phyloP scores from a whole-genome alignment of 1,139 yeast genomes.

The Geotrichum australiense region DNA sequence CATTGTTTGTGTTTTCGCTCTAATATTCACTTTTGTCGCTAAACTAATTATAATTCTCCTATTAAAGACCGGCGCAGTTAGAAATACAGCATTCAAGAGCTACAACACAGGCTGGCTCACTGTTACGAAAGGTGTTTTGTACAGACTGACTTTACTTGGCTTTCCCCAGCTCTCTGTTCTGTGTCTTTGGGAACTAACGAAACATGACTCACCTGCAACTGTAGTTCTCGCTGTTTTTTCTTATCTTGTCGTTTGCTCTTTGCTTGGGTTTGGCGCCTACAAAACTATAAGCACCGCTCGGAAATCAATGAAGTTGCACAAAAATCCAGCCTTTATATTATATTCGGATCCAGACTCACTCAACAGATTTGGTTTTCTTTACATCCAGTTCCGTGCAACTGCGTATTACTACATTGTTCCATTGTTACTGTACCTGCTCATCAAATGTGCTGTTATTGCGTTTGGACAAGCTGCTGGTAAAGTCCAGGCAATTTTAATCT shows the following conservation, averaged over 20 bases:
- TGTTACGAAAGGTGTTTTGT: constrained; percentile 80
- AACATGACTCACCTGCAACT: constrained; percentile 75
- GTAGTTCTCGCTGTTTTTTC: constrained; percentile 70
- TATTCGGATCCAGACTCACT: constrained; percentile 77
- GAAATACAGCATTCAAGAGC: constrained; percentile 55
- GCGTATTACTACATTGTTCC: constrained; percentile 75
- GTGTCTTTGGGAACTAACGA: constrained; percentile 84
- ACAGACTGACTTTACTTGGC: constrained; percentile 70
- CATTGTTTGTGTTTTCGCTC: constrained; percentile 66
- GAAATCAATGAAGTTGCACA: constrained; percentile 61
- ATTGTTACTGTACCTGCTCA: constrained; percentile 54
- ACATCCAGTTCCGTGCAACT: constrained; percentile 83
- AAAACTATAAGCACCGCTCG: constrained; percentile 68
- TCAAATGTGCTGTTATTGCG: constrained; percentile 80
- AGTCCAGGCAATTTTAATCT: constrained; percentile 70
- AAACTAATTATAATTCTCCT: constrained; percentile 71
- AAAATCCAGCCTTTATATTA: constrained; percentile 86
- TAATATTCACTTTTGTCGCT: constrained; percentile 57
- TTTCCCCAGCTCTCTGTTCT: constrained; percentile 80
- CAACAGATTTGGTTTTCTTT: constrained; percentile 85
- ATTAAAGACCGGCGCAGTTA: constrained; percentile 53
- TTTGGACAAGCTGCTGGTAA: constrained; percentile 74
- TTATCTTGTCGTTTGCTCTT: constrained; percentile 47
- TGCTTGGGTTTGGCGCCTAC: constrained; percentile 65
- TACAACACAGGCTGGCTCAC: constrained; percentile 76